These are phyloP conservation scores for Fraxinus platypoda DNA, from an alignment of 305 asterid genomes.

Conservation along the genomic window DNA sequence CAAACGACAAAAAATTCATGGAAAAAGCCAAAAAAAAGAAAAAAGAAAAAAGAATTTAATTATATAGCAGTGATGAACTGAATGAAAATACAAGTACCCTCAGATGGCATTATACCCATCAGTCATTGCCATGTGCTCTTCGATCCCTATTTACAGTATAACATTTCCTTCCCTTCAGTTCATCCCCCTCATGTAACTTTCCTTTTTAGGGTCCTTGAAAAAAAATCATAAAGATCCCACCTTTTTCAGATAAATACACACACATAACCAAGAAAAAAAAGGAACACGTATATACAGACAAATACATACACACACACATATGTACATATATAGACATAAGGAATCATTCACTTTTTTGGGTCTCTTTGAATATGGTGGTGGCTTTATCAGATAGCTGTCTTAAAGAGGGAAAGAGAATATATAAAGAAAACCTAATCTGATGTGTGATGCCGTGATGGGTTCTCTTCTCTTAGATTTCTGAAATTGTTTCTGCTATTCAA, in stretches of 20 bases:
- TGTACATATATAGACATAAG: slow-evolving; percentile 20
- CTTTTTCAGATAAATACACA: not conserved
- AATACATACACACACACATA: slow-evolving; percentile 15
- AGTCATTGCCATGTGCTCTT: slow-evolving; percentile 36
- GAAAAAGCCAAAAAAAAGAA: not conserved
- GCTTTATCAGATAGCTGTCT: slow-evolving; percentile 51
- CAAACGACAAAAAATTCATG: not conserved
- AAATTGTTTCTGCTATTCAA: slow-evolving; percentile 43
- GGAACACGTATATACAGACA: not conserved
- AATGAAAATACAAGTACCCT: slow-evolving; percentile 15
- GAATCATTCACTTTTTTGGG: slow-evolving; percentile 24
- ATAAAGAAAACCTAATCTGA: slow-evolving; percentile 54
- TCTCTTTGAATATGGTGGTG: slow-evolving; percentile 41
- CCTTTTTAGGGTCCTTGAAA: slow-evolving; percentile 23
- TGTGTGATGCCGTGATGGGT: slow-evolving; percentile 42
- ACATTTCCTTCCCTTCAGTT: slow-evolving; percentile 19
- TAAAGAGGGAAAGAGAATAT: slow-evolving; percentile 28
- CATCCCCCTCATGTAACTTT: slow-evolving; percentile 27
- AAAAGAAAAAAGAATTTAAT: not conserved
- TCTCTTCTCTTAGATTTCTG: slow-evolving; percentile 36
- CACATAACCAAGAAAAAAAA: slow-evolving; percentile 6
- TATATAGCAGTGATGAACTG: not conserved
- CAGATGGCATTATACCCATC: slow-evolving; percentile 20
- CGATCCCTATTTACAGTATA: slow-evolving; percentile 36
- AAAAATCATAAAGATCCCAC: not conserved